phyloP scores from a whole-genome alignment of 192 early-diverging fungal genomes.

The Coemansia sp. region DNA sequence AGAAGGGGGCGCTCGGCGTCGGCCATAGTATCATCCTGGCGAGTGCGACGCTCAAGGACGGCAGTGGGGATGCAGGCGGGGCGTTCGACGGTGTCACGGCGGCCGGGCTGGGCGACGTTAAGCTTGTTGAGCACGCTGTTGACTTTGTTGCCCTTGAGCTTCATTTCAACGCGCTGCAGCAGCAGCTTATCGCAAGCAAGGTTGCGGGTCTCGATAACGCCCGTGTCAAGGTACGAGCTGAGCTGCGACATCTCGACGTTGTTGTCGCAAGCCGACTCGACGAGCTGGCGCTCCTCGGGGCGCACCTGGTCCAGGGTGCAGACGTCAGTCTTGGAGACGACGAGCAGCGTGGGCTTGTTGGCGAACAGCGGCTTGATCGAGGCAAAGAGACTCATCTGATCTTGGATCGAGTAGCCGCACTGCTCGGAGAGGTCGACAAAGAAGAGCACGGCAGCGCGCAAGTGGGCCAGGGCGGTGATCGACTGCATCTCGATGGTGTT shows the following conservation, averaged over 20 bases:
- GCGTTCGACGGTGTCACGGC: conserved; percentile 82
- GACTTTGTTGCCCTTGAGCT: conserved; percentile 90
- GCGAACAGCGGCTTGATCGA: conserved; percentile 98
- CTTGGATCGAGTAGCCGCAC: conserved; percentile 95
- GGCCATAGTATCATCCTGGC: conserved; percentile 54
- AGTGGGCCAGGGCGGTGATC: conserved; percentile 97
- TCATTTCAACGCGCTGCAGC: conserved; percentile 89
- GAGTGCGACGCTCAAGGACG: conserved; percentile 57
- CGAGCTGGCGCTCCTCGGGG: conserved; percentile 66
- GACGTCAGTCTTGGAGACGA: conserved; percentile 96
- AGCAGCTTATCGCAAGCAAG: conserved; percentile 92
- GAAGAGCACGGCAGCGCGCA: conserved; percentile 94
- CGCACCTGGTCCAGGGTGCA: conserved; percentile 77
- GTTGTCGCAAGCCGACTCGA: conserved; percentile 69
- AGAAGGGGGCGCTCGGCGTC: conserved; percentile 68
- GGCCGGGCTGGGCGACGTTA: conserved; percentile 86
- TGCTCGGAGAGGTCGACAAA: conserved; percentile 98
- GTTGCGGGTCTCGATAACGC: conserved; percentile 96
- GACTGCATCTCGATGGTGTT: conserved; percentile 99
- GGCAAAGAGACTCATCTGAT: conserved; percentile 88
- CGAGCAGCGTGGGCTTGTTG: conserved; percentile 95
- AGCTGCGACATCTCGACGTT: conserved; percentile 78
- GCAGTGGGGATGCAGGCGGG: conserved; percentile 81
- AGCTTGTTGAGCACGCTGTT: conserved; percentile 92
- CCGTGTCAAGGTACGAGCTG: conserved; percentile 91